Evolutionary conservation across 306 rosid species (phyloP).

Genomic region (Comarum palustre): DNA sequence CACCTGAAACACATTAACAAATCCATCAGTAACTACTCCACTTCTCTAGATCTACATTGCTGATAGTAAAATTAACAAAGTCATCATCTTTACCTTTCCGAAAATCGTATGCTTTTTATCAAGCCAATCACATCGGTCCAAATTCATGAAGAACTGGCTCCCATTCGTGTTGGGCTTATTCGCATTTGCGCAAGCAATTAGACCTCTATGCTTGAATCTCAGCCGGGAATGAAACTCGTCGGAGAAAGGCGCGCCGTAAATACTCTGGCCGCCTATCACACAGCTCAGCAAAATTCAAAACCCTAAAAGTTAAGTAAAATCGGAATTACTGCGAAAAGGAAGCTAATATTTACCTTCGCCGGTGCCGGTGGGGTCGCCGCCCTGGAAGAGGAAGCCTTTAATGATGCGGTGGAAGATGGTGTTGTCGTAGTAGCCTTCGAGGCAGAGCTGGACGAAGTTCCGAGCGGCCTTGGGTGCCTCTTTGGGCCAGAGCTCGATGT

Average conservation of each 20-base stretch:
- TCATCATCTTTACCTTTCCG: constrained; percentile 55
- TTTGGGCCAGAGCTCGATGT: constrained; percentile 92
- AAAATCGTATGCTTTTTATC: constrained; percentile 81
- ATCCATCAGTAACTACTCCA: background rate
- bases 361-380: constrained; percentile 85
- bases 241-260: constrained; percentile 66
- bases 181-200: constrained; percentile 84
- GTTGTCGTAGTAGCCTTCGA: constrained; percentile 74
- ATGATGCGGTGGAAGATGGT: constrained; percentile 83
- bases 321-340: background rate
- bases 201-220: constrained; percentile 85
- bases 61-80: background rate
- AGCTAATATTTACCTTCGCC: constrained; percentile 55
- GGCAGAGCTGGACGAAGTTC: constrained; percentile 96
- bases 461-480: constrained; percentile 94
- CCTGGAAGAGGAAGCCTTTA: constrained; percentile 77
- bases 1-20: constrained; percentile 49
- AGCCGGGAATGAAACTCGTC: constrained; percentile 91
- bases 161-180: constrained; percentile 76
- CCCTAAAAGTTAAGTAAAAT: background rate
- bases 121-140: constrained; percentile 74
- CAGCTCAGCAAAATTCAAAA: background rate
- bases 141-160: constrained; percentile 79
- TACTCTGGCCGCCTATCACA: constrained; percentile 65
- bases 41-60: background rate